Percentiles rank a stretch among this genome's conserved stretches.
Evolutionary conservation across 1,139 yeast genomes (phyloP).

Genomic region (Debaryomycetaceae sp.): DNA sequence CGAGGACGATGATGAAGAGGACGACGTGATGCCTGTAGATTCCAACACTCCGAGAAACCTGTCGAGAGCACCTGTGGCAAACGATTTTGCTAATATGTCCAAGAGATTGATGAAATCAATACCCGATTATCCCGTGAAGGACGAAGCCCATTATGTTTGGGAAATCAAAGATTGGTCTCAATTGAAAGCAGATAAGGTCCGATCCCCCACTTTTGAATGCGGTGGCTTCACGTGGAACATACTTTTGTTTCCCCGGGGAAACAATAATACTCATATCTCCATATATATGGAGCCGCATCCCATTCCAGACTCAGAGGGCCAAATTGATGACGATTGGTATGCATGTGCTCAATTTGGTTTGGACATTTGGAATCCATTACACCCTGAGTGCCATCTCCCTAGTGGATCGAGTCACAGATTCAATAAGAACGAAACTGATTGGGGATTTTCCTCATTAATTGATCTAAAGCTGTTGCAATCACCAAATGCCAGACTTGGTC

Average conservation of each 20-base stretch:
- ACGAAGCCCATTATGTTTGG: conserved; percentile 62
- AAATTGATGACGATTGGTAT: conserved; percentile 58
- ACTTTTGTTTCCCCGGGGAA: conserved; percentile 75
- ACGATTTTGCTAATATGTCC: conserved; percentile 27
- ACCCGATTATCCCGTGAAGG: conserved; percentile 42
- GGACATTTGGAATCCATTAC: conserved; percentile 77
- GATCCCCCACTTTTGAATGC: conserved; percentile 50
- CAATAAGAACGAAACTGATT: conserved; percentile 72
- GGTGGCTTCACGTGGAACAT: conserved; percentile 76
- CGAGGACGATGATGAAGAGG: conserved; percentile 16
- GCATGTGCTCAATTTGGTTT: conserved; percentile 90
- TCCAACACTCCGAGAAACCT: conserved; percentile 3
- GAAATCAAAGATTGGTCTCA: conserved; percentile 62
- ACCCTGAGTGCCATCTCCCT: conserved; percentile 58
- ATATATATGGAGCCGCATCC: conserved; percentile 65
- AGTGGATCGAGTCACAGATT: conserved; percentile 81
- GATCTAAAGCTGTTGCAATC: conserved; percentile 50
- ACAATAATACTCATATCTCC: conserved; percentile 49
- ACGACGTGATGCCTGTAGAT: conserved; percentile 14
- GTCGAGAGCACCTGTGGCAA: conserved; percentile 15
- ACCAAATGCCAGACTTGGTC: conserved; percentile 9
- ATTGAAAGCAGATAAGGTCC: conserved; percentile 50
- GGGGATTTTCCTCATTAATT: conserved; percentile 89
- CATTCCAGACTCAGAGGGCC: conserved; percentile 23
- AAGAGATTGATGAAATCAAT: conserved; percentile 37